Conservation (phyloP, 768 basidiomycete species). For the Mrakia blollopis region DNA sequence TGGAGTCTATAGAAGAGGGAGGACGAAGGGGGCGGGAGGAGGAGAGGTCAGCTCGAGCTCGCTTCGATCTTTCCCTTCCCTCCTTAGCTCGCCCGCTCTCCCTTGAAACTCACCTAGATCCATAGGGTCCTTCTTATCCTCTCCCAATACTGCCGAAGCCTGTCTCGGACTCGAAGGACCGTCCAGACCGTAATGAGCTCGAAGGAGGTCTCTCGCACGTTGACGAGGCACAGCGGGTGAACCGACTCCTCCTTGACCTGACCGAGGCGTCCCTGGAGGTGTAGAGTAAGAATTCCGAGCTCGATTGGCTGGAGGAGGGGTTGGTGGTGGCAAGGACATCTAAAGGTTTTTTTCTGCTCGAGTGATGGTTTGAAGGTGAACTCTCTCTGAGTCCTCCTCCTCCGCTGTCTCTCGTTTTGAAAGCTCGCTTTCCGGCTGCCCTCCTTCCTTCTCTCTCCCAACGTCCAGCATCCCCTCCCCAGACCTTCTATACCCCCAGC, state of each 20-base stretch:
- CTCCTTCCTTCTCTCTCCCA: background rate
- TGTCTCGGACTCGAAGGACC: background rate
- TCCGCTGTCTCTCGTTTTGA: too few species aligned
- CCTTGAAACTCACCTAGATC: slow-evolving; percentile 12
- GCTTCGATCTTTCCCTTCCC: background rate
- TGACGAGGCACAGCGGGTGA: background rate
- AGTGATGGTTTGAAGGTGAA: background rate
- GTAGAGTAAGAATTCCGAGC: background rate
- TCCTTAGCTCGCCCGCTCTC: background rate
- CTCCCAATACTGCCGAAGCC: background rate
- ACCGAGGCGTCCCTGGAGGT: slow-evolving; percentile 10
- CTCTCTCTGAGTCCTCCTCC: too few species aligned
- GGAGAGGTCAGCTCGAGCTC: background rate
- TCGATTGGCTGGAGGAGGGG: background rate
- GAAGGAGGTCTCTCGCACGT: slow-evolving; percentile 21
- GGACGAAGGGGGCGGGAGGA: too few species aligned
- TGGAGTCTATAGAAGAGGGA: slow-evolving; percentile 55
- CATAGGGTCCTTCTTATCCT: slow-evolving; percentile 7
- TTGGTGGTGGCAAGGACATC: slow-evolving; percentile 1
- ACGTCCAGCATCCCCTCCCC: background rate
- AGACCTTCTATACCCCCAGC: background rate
- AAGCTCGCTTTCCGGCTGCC: background rate
- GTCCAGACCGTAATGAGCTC: slow-evolving; percentile 24
- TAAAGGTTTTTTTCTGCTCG: background rate
- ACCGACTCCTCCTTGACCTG: too few species aligned